phyloP scores from a whole-genome alignment of 1,284 basidiomycete genomes.

The Anthracocystis walkeri region DNA sequence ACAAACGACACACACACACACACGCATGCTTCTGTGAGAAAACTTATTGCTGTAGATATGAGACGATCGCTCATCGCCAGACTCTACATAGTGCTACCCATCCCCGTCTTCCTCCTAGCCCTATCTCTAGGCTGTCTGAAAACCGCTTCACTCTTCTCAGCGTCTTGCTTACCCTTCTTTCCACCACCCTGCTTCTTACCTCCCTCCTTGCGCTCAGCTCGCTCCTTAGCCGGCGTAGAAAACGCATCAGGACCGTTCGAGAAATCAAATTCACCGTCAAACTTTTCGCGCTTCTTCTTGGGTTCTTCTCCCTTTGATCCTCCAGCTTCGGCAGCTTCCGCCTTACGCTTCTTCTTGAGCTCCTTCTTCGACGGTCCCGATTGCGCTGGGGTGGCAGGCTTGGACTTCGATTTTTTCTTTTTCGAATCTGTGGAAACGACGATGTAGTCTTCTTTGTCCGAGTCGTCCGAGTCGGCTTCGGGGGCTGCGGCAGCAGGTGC shows the following conservation, averaged over 20 bases:
- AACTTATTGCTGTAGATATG: neutral
- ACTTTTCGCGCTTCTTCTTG: conserved; percentile 30
- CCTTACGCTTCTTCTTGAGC: conserved; percentile 44
- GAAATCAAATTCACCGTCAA: conserved; percentile 39
- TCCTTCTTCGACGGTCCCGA: conserved; percentile 16
- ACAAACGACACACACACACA: too few relatives aligned
- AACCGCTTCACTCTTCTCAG: neutral
- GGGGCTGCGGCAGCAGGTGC: neutral
- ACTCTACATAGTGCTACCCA: conserved; percentile 35
- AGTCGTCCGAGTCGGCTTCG: neutral
- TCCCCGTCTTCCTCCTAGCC: conserved; percentile 36
- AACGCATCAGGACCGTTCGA: conserved; percentile 22
- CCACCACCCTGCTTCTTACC: conserved; percentile 6
- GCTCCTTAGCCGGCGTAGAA: neutral
- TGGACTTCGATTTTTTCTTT: conserved; percentile 20
- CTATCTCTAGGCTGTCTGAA: conserved; percentile 44
- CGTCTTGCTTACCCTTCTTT: conserved; percentile 6
- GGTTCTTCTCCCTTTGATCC: neutral
- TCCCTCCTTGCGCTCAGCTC: neutral
- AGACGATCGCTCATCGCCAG: neutral
- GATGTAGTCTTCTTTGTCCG: conserved; percentile 38
- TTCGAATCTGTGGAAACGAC: conserved; percentile 25
- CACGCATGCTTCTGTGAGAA: neutral
- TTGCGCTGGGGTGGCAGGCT: neutral
- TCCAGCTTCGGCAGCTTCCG: conserved; percentile 1